Conservation (phyloP, 176 grass and related monocot species). For the Miscanthus lutarioriparius region DNA sequence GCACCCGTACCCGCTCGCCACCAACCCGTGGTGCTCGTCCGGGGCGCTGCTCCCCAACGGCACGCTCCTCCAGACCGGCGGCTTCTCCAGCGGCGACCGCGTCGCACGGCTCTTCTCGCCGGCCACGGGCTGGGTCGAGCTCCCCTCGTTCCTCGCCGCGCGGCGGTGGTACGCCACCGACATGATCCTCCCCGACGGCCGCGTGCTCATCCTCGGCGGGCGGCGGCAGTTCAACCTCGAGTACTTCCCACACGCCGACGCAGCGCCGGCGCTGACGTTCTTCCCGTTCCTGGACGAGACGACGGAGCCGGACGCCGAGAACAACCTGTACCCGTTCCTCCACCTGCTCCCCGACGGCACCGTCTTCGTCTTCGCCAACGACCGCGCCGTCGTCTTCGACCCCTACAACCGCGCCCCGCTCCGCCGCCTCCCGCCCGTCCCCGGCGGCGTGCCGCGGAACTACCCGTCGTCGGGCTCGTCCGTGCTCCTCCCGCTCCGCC, state of each 20-base stretch:
- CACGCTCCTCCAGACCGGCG: slow-evolving; percentile 72
- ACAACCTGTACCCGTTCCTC: slow-evolving; percentile 94
- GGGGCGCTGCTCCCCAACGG: slow-evolving; percentile 76
- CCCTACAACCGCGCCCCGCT: slow-evolving; percentile 34
- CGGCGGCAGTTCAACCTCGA: slow-evolving; percentile 81
- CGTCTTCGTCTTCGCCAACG: slow-evolving; percentile 86
- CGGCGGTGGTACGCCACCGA: slow-evolving; percentile 75
- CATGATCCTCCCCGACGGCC: slow-evolving; percentile 63
- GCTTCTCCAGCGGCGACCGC: slow-evolving; percentile 71
- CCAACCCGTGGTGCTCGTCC: slow-evolving; percentile 92
- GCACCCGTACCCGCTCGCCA: slow-evolving; percentile 57
- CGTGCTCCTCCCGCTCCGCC: slow-evolving; percentile 66
- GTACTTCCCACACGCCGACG: slow-evolving; percentile 47
- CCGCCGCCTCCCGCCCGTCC: slow-evolving; percentile 51
- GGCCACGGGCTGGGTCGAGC: slow-evolving; percentile 55
- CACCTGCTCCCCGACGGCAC: slow-evolving; percentile 83
- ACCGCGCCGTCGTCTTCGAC: slow-evolving; percentile 61
- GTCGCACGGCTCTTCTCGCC: slow-evolving; percentile 66
- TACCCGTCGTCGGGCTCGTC: slow-evolving; percentile 74
- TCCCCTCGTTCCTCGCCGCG: slow-evolving; percentile 36
- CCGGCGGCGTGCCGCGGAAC: slow-evolving; percentile 50
- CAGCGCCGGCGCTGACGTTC: slow-evolving; percentile 21
- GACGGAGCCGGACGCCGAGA: slow-evolving; percentile 53
- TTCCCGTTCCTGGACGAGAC: slow-evolving; percentile 84
- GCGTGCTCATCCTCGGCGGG: slow-evolving; percentile 67